phyloP scores from a whole-genome alignment of 2,329 filamentous ascomycete genomes.

The Penicillium capsulatum region DNA sequence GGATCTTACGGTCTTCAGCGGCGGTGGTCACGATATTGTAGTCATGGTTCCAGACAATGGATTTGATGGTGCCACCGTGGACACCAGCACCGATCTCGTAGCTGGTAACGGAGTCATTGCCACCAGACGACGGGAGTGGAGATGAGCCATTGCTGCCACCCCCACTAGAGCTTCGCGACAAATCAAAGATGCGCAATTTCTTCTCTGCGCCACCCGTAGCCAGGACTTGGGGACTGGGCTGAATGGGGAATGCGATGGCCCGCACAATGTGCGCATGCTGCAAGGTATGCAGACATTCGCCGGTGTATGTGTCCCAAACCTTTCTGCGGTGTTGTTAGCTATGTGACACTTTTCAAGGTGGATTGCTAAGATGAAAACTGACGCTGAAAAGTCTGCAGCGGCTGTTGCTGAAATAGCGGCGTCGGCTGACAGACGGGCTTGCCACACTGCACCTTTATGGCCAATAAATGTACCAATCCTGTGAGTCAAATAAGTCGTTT shows the following conservation, averaged over 20 bases:
- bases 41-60: slow-evolving; percentile 88
- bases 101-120: slow-evolving; percentile 51
- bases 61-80: slow-evolving; percentile 87
- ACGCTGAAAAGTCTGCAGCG: slow-evolving; percentile 94
- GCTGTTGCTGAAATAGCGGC: slow-evolving; percentile 85
- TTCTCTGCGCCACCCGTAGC: slow-evolving; percentile 96
- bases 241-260: slow-evolving; percentile 81
- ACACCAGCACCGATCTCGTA: slow-evolving; percentile 85
- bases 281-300: slow-evolving; percentile 80
- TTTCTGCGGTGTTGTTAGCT: slow-evolving; percentile 58
- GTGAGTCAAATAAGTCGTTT: neutral
- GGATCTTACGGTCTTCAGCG: slow-evolving; percentile 80
- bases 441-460: slow-evolving; percentile 97
- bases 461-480: slow-evolving; percentile 96
- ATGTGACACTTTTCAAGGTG: neutral
- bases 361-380: neutral
- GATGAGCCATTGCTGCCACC: slow-evolving; percentile 36
- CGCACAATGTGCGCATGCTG: slow-evolving; percentile 95
- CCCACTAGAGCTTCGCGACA: slow-evolving; percentile 51
- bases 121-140: slow-evolving; percentile 32
- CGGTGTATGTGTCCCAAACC: slow-evolving; percentile 95
- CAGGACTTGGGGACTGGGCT: slow-evolving; percentile 71
- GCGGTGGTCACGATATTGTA: slow-evolving; percentile 87
- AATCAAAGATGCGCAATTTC: slow-evolving; percentile 89
- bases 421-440: slow-evolving; percentile 84